These are phyloP conservation scores for Annulohypoxylon nitens DNA, from an alignment of 495 filamentous ascomycete genomes.

Conservation along the genomic window DNA sequence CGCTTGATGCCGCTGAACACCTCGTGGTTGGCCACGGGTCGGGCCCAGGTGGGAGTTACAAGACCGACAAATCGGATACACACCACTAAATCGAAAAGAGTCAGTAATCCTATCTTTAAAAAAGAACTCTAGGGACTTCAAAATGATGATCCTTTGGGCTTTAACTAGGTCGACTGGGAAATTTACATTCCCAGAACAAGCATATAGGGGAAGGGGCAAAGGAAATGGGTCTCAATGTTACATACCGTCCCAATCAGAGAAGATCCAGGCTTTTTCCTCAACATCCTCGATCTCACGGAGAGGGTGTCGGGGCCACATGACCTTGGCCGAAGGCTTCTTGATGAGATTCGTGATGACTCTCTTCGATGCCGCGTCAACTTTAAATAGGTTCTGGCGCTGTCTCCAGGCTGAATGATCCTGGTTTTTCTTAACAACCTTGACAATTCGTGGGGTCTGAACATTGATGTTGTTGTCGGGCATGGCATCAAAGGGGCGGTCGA, in stretches of 20 bases:
- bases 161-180: background rate
- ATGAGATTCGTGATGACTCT: background rate
- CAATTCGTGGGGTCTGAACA: background rate
- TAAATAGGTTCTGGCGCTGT: background rate
- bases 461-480: background rate
- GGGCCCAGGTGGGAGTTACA: background rate
- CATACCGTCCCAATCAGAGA: background rate
- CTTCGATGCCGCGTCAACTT: slow-evolving; percentile 2
- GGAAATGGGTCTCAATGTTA: background rate
- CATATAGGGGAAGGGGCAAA: background rate
- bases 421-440: background rate
- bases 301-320: background rate
- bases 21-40: background rate
- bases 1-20: background rate
- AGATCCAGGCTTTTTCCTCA: background rate
- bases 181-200: background rate
- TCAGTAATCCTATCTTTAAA: background rate
- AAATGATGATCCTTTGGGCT: background rate
- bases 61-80: background rate
- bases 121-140: no score
- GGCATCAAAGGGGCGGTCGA: background rate
- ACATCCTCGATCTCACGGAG: background rate
- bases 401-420: slow-evolving; percentile 24
- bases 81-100: background rate
- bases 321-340: background rate